Evolutionary conservation across 495 filamentous ascomycete species (phyloP).

Genomic region (Hypoxylon cercidicola): DNA sequence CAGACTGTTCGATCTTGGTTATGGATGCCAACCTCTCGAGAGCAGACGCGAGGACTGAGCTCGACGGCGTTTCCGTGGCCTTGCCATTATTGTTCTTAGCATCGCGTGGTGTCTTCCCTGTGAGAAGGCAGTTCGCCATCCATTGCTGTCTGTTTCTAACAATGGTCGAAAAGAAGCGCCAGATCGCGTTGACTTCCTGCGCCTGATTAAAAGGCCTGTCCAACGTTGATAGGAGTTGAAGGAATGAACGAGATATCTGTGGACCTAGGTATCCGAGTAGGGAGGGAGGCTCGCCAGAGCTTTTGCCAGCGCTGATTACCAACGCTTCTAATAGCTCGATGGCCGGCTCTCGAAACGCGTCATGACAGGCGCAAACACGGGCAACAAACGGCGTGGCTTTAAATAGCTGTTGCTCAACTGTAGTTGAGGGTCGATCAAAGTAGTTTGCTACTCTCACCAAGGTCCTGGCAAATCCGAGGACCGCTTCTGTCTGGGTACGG

Average conservation of each 20-base stretch:
- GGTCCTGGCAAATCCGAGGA: slow-evolving; percentile 72
- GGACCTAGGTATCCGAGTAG: slow-evolving; percentile 87
- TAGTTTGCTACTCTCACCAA: slow-evolving; percentile 75
- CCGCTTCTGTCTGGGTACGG: slow-evolving; percentile 69
- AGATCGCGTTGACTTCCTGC: slow-evolving; percentile 71
- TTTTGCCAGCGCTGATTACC: slow-evolving; percentile 71
- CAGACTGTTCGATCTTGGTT: slow-evolving; percentile 66
- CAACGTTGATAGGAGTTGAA: slow-evolving; percentile 79
- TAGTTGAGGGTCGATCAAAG: slow-evolving; percentile 65
- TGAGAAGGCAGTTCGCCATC: slow-evolving; percentile 91
- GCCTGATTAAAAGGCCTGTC: slow-evolving; percentile 76
- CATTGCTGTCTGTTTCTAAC: slow-evolving; percentile 93
- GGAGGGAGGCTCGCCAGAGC: slow-evolving; percentile 80
- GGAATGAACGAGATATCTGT: slow-evolving; percentile 82
- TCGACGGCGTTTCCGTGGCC: slow-evolving; percentile 57
- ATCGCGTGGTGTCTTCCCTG: slow-evolving; percentile 82
- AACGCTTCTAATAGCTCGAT: slow-evolving; percentile 77
- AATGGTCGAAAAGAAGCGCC: slow-evolving; percentile 87
- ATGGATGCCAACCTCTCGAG: slow-evolving; percentile 78
- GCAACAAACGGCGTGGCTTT: slow-evolving; percentile 78
- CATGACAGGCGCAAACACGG: slow-evolving; percentile 78
- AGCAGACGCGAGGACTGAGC: slow-evolving; percentile 78
- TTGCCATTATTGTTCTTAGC: slow-evolving; percentile 67
- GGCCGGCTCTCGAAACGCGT: slow-evolving; percentile 70
- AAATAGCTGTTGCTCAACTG: slow-evolving; percentile 82